These are phyloP conservation scores for Prorocentrum cordatum DNA, from an alignment of 169 alveolate species.

Conservation along the genomic window DNA sequence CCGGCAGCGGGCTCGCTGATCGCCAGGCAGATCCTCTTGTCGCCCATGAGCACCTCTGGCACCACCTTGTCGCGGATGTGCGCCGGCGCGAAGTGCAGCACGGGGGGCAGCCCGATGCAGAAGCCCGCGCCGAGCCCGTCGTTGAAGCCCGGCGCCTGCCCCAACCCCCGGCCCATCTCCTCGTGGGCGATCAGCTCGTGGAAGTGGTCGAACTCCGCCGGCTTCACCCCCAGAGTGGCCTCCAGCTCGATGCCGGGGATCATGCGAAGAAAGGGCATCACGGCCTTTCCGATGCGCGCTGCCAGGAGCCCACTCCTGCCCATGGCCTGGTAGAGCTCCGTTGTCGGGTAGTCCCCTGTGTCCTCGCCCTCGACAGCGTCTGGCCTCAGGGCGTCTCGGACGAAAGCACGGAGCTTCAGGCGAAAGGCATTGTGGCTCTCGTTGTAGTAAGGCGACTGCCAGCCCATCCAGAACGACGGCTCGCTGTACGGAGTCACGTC, in stretches of 20 bases:
- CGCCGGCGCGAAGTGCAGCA: constrained; percentile 45
- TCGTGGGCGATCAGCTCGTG: constrained; percentile 44
- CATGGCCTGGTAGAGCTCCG: background rate
- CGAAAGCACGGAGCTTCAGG: background rate
- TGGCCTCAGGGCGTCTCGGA: background rate
- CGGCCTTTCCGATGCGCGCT: background rate
- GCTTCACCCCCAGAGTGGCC: too few species aligned
- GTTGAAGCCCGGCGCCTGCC: background rate
- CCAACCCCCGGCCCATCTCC: constrained; percentile 7
- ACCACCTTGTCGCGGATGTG: background rate
- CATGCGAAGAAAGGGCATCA: background rate
- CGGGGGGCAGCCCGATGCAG: constrained; percentile 69
- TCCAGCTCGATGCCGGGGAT: too few species aligned
- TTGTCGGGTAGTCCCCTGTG: background rate
- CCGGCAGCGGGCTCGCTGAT: constrained; percentile 42
- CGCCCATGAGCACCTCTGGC: constrained; percentile 34
- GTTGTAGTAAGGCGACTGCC: background rate
- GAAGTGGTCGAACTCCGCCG: constrained; percentile 5
- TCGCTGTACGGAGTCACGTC: too few species aligned
- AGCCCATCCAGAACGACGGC: too few species aligned
- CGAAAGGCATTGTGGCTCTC: background rate
- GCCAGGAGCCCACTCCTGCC: background rate
- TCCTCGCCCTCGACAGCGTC: background rate
- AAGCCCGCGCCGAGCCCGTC: constrained; percentile 41
- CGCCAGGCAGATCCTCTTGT: constrained; percentile 48